Evolutionary conservation across 352 stramenopile species (phyloP).

Genomic region (Poterioochromonas sp.): DNA sequence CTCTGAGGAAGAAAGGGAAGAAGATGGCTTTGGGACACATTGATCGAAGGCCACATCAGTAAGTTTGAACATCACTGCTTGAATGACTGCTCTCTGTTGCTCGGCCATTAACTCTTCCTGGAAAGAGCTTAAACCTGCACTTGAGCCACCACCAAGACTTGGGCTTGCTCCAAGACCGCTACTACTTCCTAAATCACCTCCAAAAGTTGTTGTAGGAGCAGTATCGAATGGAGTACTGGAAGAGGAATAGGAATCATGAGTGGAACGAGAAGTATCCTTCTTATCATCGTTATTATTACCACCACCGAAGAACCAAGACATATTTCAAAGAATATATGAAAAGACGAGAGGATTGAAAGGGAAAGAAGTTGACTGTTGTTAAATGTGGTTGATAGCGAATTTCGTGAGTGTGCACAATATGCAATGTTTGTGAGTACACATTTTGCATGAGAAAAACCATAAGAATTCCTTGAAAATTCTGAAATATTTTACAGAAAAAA

Average conservation of each 20-base stretch:
- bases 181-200: too few species aligned
- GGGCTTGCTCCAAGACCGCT: too few species aligned
- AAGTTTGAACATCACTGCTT: constrained; percentile 24
- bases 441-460: too few species aligned
- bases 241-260: background rate
- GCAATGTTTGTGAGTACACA: too few species aligned
- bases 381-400: too few species aligned
- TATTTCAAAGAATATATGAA: too few species aligned
- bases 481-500: too few species aligned
- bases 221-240: too few species aligned
- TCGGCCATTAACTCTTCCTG: constrained; percentile 21
- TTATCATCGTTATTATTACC: constrained; percentile 2
- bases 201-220: background rate
- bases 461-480: too few species aligned
- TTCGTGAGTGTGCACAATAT: too few species aligned
- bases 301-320: constrained; percentile 3
- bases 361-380: too few species aligned
- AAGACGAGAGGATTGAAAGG: too few species aligned
- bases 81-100: constrained; percentile 22
- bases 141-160: background rate
- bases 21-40: constrained; percentile 23
- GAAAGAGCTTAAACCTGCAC: background rate
- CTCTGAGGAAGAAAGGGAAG: constrained; percentile 12
- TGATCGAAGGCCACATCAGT: constrained; percentile 19
- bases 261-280: background rate